Base-by-base conservation (phyloP, 2,329 filamentous ascomycete species). In the Colletotrichum sidae region DNA sequence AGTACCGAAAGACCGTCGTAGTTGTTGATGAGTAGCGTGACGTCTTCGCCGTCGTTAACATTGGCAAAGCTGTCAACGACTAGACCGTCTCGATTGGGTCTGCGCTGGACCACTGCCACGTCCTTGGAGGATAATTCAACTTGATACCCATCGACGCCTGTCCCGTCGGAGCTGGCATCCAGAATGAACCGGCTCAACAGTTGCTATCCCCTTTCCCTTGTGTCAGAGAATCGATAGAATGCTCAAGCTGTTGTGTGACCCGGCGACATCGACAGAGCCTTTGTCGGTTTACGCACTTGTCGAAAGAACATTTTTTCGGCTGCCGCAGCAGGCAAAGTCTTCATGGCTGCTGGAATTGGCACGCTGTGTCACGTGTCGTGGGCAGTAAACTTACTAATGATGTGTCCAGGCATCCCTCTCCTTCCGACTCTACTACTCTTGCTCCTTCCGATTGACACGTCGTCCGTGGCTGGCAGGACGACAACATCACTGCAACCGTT, bases 381-480 rank as follows among this genome's bases (percentile, higher is more conserved):
- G 41, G 77, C 13, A 15, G 71, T 75, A 34, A 74, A 83, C 83
- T 80, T 68, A 76, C 77, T 79, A 25, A 84, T 73, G 35, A 84
- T 69, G 70, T 86, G 85, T 1, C 91, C 91, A 9, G 89, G 90
- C 78, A 93, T 90, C 46, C 91, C 91, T 78, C 91, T 84, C 67
- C 91, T 81, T 1, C 91, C 91, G 15, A 93, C 90, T 70, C 92
- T 92, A 4, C 89, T 90, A 25, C 88, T 85, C 70, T 87, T 87
- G 53, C 78, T 80, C 63, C 89, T 80, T 2, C 90, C 90, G 53
- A 93, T 89, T 12, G 90, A 90, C 1, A 90, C 90, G 78, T 93
- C 91, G 71, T 93, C 91, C 8, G 87, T 90, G 51, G 93, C 88
- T 35, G 92, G 88, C 25, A 92, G 84, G 83, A 93, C 90, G 66